Evolutionary conservation across 768 basidiomycete genomes (phyloP).

Genomic region (Heimioporus sp.): DNA sequence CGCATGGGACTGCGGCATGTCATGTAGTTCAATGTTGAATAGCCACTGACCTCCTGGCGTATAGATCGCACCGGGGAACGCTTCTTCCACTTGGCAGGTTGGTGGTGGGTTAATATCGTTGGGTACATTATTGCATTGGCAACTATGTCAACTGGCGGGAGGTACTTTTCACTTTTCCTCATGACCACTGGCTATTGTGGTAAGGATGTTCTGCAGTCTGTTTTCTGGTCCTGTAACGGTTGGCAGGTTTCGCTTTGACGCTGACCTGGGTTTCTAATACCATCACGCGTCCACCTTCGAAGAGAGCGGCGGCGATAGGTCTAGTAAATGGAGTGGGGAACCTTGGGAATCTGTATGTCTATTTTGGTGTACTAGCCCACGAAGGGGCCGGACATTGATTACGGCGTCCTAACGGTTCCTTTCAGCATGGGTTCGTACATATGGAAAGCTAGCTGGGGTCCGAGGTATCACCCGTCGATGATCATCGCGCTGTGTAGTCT

Average conservation of each 20-base stretch:
- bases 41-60: neutral
- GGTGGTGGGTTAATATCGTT: constrained; percentile 61
- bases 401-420: neutral
- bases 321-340: constrained; percentile 64
- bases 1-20: constrained; percentile 53
- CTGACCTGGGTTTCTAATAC: constrained; percentile 64
- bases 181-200: constrained; percentile 58
- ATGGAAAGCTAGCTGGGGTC: constrained; percentile 61
- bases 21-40: neutral
- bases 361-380: neutral
- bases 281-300: constrained; percentile 59
- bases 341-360: constrained; percentile 54
- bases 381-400: too few relatives aligned
- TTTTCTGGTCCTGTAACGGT: too few relatives aligned
- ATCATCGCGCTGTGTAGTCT: constrained; percentile 43
- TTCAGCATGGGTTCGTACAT: constrained; percentile 58
- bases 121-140: constrained; percentile 61
- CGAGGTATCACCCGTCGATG: constrained; percentile 62
- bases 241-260: constrained; percentile 40
- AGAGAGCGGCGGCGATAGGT: constrained; percentile 52
- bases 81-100: constrained; percentile 55
- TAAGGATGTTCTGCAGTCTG: constrained; percentile 5
- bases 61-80: constrained; percentile 60
- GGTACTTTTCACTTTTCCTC: constrained; percentile 62
- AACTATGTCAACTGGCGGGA: constrained; percentile 47